Evolutionary conservation across 2,329 filamentous ascomycete genomes (phyloP).

Genomic region (Calonectria crousiana): DNA sequence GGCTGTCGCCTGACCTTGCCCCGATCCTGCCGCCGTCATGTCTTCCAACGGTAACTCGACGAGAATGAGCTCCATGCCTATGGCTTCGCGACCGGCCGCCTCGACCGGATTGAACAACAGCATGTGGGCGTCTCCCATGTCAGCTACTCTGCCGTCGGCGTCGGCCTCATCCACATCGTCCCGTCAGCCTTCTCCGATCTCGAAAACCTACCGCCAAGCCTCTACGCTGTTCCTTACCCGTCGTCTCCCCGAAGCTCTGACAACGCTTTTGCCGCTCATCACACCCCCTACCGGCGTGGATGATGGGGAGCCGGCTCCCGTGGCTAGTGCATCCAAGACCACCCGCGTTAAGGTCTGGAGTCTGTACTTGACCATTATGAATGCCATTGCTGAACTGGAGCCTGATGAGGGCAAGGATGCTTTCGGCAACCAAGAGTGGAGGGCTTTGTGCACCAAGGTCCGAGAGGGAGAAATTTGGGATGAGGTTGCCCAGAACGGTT

Average conservation of each 20-base stretch:
- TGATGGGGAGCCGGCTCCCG: slow-evolving; percentile 73
- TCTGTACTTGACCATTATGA: slow-evolving; percentile 92
- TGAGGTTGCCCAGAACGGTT: slow-evolving; percentile 87
- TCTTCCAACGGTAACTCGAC: slow-evolving; percentile 58
- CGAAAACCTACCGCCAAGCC: slow-evolving; percentile 93
- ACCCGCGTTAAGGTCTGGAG: slow-evolving; percentile 97
- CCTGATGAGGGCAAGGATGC: slow-evolving; percentile 89
- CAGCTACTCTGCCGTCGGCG: slow-evolving; percentile 44
- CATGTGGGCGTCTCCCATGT: slow-evolving; percentile 74
- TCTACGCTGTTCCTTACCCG: slow-evolving; percentile 96
- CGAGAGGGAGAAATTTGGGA: slow-evolving; percentile 95
- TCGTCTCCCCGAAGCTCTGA: slow-evolving; percentile 88
- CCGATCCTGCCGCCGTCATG: slow-evolving; percentile 49
- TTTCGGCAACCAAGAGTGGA: slow-evolving; percentile 90
- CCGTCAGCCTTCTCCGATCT: slow-evolving; percentile 79
- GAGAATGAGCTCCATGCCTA: slow-evolving; percentile 23
- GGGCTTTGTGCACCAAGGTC: slow-evolving; percentile 83
- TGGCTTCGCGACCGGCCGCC: slow-evolving; percentile 53
- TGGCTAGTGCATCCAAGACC: slow-evolving; percentile 82
- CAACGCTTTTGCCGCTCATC: slow-evolving; percentile 86
- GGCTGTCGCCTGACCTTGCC: slow-evolving; percentile 15
- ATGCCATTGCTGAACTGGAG: slow-evolving; percentile 89
- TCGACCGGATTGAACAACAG: slow-evolving; percentile 60
- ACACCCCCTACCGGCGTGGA: slow-evolving; percentile 66
- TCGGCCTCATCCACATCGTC: slow-evolving; percentile 73